Percentiles rank a stretch among this genome's conserved stretches.
Conservation (phyloP, 2,329 filamentous ascomycete genomes). For the Fusarium azukiicola region DNA sequence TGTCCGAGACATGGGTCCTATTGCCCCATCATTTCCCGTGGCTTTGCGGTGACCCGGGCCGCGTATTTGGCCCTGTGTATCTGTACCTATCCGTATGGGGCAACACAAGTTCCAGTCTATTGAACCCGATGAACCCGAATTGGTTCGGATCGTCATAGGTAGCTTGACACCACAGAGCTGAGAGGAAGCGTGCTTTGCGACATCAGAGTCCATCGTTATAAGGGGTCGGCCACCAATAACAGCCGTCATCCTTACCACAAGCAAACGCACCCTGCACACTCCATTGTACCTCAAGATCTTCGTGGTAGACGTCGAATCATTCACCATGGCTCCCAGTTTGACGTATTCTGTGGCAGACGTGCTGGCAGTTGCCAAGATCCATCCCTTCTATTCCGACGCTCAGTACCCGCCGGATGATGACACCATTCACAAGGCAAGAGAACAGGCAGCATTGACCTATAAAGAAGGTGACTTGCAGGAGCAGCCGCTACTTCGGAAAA, state of each 20-base stretch:
- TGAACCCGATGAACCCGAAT: background rate
- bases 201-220: background rate
- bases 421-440: conserved; percentile 20
- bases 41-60: background rate
- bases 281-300: background rate
- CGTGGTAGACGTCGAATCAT: conserved; percentile 4
- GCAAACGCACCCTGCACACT: background rate
- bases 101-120: background rate
- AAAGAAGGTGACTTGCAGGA: conserved; percentile 5
- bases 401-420: conserved; percentile 57
- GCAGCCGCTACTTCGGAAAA: conserved; percentile 50
- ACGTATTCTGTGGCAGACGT: conserved; percentile 56
- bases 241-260: background rate
- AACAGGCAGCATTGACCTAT: conserved; percentile 19
- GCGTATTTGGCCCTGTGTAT: background rate
- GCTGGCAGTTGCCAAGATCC: conserved; percentile 58
- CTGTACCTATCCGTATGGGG: background rate
- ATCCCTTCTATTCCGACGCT: conserved; percentile 60
- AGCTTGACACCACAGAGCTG: background rate
- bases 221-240: background rate
- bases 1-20: conserved; percentile 10
- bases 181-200: background rate
- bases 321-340: conserved; percentile 29
- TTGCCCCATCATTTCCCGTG: background rate
- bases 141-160: background rate